Evolutionary conservation across 2,329 filamentous ascomycete genomes (phyloP), one percentile per base, ranked within the genome.

Genomic region (Aspergillus sp.): DNA sequence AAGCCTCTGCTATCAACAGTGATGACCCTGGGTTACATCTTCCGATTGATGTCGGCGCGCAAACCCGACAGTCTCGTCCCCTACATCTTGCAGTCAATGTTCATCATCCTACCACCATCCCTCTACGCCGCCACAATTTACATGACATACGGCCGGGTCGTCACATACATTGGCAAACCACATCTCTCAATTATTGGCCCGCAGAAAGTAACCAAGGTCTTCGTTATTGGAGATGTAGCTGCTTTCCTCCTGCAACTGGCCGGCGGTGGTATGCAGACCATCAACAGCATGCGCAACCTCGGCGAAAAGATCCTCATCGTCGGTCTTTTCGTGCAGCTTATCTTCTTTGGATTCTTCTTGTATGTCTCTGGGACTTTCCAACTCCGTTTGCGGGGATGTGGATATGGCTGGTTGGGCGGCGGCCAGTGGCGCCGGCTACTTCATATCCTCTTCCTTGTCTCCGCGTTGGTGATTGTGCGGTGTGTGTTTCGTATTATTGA

Each of bases 111-210:
- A 17, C 17, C 17, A 17, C 62, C 62, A 1, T 56, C 62, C 1
- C 54, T 63, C 39, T 57, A 62, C 52, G 62, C 62, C 15, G 79
- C 74, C 0, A 65, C 64, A 11, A 64, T 66, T 48, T 67, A 63
- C 49, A 63, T 63, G 62, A 55, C 35, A 17, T 62, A 62, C 52
- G 58, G 61, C 8, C 58, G 58, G 4, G 53, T 63, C 31, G 61
- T 63, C 3, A 39, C 5, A 6, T 56, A 35, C 39, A 40, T 50
- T 2, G 37, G 43, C 15, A 27, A 35, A 17, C 50, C 55, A 9
- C 19, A 61, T 3, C 21, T 59, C 6, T 61, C 58, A 12, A 52
- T 57, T 12, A 47, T 63, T 6, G 7, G 31, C 9, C 55, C 58
- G 15, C 6, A 5, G 3, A 60, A 52, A 44, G 58, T 60, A 9